These are phyloP conservation scores for Pseudomassariella vexata DNA, from an alignment of 2,329 filamentous ascomycete species.

Conservation along the genomic window DNA sequence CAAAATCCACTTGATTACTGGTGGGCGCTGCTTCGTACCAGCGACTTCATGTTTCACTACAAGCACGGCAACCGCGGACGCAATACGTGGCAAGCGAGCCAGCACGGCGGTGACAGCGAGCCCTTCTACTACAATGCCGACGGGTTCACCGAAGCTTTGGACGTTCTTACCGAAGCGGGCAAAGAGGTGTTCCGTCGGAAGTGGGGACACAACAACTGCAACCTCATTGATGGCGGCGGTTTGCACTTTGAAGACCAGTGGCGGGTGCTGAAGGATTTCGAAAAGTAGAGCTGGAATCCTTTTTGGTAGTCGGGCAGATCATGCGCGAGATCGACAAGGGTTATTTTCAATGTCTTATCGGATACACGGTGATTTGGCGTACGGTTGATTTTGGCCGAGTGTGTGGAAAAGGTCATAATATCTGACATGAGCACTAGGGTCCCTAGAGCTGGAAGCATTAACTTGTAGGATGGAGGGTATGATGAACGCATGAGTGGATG, in stretches of 20 bases:
- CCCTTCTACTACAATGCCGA: slow-evolving; percentile 33
- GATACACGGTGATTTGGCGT: too few relatives aligned
- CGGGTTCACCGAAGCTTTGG: slow-evolving; percentile 27
- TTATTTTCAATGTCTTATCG: too few relatives aligned
- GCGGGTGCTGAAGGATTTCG: slow-evolving; percentile 37
- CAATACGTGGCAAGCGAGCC: slow-evolving; percentile 36
- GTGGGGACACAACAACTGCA: slow-evolving; percentile 40
- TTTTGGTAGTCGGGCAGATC: too few relatives aligned
- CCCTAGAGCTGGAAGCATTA: too few relatives aligned
- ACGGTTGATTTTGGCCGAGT: too few relatives aligned
- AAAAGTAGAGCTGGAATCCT: too few relatives aligned
- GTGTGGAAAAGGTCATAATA: too few relatives aligned
- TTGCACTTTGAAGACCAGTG: slow-evolving; percentile 38
- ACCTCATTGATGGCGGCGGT: slow-evolving; percentile 29
- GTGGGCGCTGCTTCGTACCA: slow-evolving; percentile 17
- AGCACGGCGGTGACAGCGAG: slow-evolving; percentile 34
- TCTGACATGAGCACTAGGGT: too few relatives aligned
- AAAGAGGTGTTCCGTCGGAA: slow-evolving; percentile 30
- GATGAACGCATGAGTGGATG: too few relatives aligned
- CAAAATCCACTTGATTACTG: slow-evolving; percentile 22
- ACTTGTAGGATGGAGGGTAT: too few relatives aligned
- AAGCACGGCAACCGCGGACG: slow-evolving; percentile 32
- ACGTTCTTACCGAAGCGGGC: slow-evolving; percentile 28
- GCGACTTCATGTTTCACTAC: slow-evolving; percentile 34
- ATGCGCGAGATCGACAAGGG: too few relatives aligned